Evolutionary conservation across 129 eudicot genomes (phyloP), one percentile per base, ranked within the genome.

Genomic region (Smallanthus sonchifolius): DNA sequence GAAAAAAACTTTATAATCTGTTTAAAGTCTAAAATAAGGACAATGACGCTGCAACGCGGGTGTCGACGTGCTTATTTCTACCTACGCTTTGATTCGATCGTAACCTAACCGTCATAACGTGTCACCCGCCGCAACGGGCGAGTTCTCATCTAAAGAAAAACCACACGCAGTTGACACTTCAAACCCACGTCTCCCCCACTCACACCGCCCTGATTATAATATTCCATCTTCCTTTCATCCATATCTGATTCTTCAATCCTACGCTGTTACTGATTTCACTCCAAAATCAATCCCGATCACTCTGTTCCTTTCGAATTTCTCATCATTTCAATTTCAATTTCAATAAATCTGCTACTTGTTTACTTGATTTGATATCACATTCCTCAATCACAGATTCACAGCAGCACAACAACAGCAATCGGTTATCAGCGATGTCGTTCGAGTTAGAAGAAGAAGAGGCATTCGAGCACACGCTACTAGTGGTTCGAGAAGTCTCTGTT

Each of bases 401-500:
- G 30, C 30, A 24, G 2, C 32, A 67, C 2, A 48, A 48, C 55
- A 14, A 15, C 55, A 48, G 19, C 7, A 48, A 42, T 42, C n/a
- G n/a, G n/a, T n/a, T n/a, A n/a, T n/a, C 47, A 8, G 70, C 85
- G 69, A 88, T 91, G 95, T 86, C 93, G 80, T 85, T 74, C 72
- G 93, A 86, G 16, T 45, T 66, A 34, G 97, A 90, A 36, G 91
- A 90, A 49, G 90, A 91, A 37, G 97, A 90, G 9, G 79, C 97
- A 1, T 91, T 94, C 86, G 93, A 86, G 86, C 99, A 94, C 90
- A 94, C 99, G 9, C 83, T 94, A 74, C 88, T 94, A 10, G 99
- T 94, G 0, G 91, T 94, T 30, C 99, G 99, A 17, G 99, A 94
- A 79, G 99, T 91, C 6, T 65, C 91, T 37, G 95, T 94, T 1